Evolutionary conservation across 2,329 filamentous ascomycete species (phyloP), one percentile per base, ranked within the genome.

Genomic region (Metarhizium anisopliae): DNA sequence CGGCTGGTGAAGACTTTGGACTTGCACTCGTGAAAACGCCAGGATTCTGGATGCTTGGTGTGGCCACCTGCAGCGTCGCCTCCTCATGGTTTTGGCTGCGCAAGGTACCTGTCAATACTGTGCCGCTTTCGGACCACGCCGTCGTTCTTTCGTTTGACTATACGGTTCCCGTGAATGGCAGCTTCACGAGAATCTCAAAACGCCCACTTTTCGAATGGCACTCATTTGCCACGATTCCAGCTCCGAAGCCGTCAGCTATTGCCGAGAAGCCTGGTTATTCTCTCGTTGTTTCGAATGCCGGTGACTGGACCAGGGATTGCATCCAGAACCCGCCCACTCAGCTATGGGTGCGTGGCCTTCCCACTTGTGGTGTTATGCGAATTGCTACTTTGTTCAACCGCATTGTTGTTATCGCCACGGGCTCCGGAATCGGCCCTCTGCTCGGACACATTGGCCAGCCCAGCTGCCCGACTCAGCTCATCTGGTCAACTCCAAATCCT

Each of bases 71-170:
- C 45, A 80, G 85, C 60, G 78, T 92, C 59, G 74, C 86, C 50
- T 83, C 86, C 53, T 87, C 89, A 1, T 95, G 89, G 89, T 67
- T 87, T 2, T 79, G 82, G 56, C 80, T 94, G 32, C 82, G 87
- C 55, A 84, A 81, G 61, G 83, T 89, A 56, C 72, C 74, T 10
- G 86, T 93, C 59, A 73, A 79, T 20, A 75, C 85, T 8, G 84
- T 90, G 64, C 73, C 78, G 3, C 81, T 94, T 18, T 93, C 89
- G 0, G 68, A 78, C 25, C 89, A 92, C 70, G 89, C 88, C 43
- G 74, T 89, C 35, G 81, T 85, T 45, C 79, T 94, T 20, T 81
- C 86, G 65, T 87, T 91, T 64, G 74, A 77, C 64, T 84, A 87
- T 69, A 78, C 80, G 18, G 76, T 79, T 25, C 81, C 83, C 8